Evolutionary conservation across 768 basidiomycete species (phyloP), one percentile per base, ranked within the genome.

Genomic region (Xerocomellus dryophilus): DNA sequence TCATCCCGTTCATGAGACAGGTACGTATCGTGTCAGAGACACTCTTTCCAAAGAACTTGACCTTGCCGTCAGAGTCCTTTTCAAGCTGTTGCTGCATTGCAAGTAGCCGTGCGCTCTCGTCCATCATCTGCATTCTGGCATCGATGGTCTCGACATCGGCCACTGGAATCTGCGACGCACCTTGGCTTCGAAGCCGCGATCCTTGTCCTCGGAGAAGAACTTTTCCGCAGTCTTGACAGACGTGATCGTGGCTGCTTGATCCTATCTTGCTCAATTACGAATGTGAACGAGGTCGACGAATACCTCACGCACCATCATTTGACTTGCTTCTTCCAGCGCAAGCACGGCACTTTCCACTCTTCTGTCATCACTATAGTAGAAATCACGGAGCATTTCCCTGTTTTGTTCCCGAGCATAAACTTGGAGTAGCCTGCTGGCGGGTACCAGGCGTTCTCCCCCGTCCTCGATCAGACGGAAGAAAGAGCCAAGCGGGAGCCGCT

Each of bases 321-420:
- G 72, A 3, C 78, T 75, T 7, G 92, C 88, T 69, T 98, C 97
- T 41, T 91, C 90, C 20, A 99, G 72, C 35, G 83, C 88, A 4
- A 98, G 73, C n/a, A 88, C 80, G 0, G 94, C 97, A 70, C 88
- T 96, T 67, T 98, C 97, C 14, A 92, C 87, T 43, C 95, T 80
- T 50, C 97, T 78, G 71, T 98, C 97, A 63, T 99, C 97, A 34
- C 96, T 96, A 65, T 96, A 99, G 70, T 94, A 98, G 72, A 95
- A 98, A 67, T 99, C 94, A 15, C 93, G 79, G 7, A 98, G 74
- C 83, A 98, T 88, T 58, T 92, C 91, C 47, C 89, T 78, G 66
- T 96, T 90, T 63, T 93, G 93, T 67, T 94, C 90, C 36, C 89
- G 76, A 1, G 91, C 93, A 66, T 95, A 96, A 1, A 95, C 91